Evolutionary conservation across 441 rosid species (phyloP).

Genomic region (Iberis amara): DNA sequence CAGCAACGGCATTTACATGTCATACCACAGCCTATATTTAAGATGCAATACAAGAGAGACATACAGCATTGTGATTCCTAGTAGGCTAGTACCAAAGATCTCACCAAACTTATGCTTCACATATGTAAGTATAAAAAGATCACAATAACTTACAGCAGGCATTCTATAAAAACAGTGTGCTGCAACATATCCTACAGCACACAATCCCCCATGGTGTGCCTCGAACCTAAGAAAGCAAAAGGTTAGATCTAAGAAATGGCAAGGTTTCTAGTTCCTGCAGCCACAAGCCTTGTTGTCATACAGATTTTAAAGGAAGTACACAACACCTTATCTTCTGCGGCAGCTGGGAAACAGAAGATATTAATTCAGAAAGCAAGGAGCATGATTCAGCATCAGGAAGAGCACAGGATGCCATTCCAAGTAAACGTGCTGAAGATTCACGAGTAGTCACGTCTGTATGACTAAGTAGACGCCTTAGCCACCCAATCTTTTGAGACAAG

Average conservation of each 20-base stretch:
- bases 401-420: constrained; percentile 88
- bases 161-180: constrained; percentile 60
- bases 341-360: constrained; percentile 43
- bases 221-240: constrained; percentile 60
- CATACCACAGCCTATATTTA: constrained; percentile 23
- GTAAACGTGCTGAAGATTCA: constrained; percentile 86
- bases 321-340: constrained; percentile 60
- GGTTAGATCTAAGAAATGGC: constrained; percentile 17
- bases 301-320: constrained; percentile 3
- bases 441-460: constrained; percentile 83
- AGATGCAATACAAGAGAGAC: constrained; percentile 7
- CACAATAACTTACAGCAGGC: constrained; percentile 53
- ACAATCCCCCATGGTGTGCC: constrained; percentile 70
- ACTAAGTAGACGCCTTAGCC: constrained; percentile 78
- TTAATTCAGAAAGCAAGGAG: constrained; percentile 57
- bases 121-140: not conserved
- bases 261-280: constrained; percentile 14
- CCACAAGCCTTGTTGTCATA: constrained; percentile 13
- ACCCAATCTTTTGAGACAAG: constrained; percentile 54
- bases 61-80: constrained; percentile 2
- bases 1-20: constrained; percentile 3
- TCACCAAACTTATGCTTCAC: constrained; percentile 9
- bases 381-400: constrained; percentile 51
- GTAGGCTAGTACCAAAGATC: not conserved
- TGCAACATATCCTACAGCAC: constrained; percentile 71